A percentile compares a stretch with the other conserved stretches of the same genome.
These are phyloP conservation scores for Termitomyces sp. DNA, from an alignment of 768 basidiomycete species.

Conservation along the genomic window DNA sequence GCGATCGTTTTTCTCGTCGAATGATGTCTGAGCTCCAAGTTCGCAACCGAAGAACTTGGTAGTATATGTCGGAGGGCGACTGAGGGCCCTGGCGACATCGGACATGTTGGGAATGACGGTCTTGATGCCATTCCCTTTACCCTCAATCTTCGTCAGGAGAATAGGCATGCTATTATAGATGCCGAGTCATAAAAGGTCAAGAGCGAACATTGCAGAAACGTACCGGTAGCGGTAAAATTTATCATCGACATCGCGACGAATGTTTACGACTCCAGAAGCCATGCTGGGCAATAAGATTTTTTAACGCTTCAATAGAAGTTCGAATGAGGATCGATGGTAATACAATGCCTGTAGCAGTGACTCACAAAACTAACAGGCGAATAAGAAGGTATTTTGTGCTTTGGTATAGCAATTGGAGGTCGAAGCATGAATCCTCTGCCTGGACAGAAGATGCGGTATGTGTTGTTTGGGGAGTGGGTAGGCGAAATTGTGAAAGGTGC, in stretches of 20 bases:
- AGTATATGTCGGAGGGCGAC: conserved; percentile 91
- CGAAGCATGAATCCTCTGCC: conserved; percentile 93
- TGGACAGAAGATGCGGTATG: conserved; percentile 55
- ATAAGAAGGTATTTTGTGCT: conserved; percentile 57
- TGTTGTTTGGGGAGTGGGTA: conserved; percentile 40
- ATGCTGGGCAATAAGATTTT: conserved; percentile 59
- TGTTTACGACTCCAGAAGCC: conserved; percentile 87
- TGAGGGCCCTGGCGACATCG: conserved; percentile 93
- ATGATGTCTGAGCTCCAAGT: conserved; percentile 94
- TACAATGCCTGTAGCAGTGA: not conserved
- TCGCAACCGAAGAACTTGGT: conserved; percentile 99
- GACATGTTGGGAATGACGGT: conserved; percentile 99
- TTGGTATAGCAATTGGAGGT: conserved; percentile 73
- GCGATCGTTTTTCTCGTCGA: conserved; percentile 94
- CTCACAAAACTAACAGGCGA: conserved; percentile 54
- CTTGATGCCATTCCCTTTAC: conserved; percentile 99
- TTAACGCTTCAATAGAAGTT: conserved; percentile 49
- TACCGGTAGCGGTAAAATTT: conserved; percentile 94
- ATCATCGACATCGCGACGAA: conserved; percentile 95
- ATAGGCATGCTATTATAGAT: conserved; percentile 76
- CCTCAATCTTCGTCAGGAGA: conserved; percentile 94
- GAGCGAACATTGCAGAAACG: conserved; percentile 19
- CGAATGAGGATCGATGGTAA: not conserved
- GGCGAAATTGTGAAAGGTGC: conserved; percentile 60
- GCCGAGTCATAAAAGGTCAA: not conserved